Evolutionary conservation across 257 asterid genomes (phyloP).

Genomic region (Apocynum venetum): DNA sequence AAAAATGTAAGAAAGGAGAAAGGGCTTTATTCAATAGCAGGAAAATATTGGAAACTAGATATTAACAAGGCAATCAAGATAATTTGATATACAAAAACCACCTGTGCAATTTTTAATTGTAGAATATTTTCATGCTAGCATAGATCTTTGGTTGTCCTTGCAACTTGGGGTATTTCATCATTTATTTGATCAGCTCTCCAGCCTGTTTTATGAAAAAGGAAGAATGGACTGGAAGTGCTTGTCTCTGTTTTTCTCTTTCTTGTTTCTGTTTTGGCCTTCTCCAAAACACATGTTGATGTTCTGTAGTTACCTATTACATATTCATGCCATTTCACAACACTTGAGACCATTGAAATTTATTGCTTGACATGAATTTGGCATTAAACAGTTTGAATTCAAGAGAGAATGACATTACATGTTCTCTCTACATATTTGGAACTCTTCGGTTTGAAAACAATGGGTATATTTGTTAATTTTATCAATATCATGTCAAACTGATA

Average conservation of each 20-base stretch:
- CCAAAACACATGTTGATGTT: too few relatives aligned
- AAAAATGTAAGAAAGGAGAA: not conserved
- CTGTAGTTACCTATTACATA: not conserved
- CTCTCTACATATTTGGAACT: not conserved
- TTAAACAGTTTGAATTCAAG: not conserved
- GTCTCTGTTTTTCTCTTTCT: not conserved
- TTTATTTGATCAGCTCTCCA: not conserved
- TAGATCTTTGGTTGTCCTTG: not conserved
- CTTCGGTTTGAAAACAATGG: not conserved
- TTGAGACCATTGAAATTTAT: not conserved
- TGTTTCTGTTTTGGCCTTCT: not conserved
- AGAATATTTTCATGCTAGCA: not conserved
- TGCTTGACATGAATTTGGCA: not conserved
- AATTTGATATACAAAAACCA: not conserved
- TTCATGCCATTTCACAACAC: not conserved
- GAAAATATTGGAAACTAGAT: not conserved
- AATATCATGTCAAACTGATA: constrained; percentile 3
- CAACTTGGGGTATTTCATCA: not conserved
- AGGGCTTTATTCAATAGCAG: not conserved
- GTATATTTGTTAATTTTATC: not conserved
- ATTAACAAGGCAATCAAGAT: not conserved
- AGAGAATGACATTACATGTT: not conserved
- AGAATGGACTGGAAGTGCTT: not conserved
- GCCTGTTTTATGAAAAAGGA: not conserved
- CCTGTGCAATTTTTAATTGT: not conserved